These are phyloP conservation scores for Crithidia bombi DNA, from an alignment of 208 protist genomes.

Conservation along the genomic window DNA sequence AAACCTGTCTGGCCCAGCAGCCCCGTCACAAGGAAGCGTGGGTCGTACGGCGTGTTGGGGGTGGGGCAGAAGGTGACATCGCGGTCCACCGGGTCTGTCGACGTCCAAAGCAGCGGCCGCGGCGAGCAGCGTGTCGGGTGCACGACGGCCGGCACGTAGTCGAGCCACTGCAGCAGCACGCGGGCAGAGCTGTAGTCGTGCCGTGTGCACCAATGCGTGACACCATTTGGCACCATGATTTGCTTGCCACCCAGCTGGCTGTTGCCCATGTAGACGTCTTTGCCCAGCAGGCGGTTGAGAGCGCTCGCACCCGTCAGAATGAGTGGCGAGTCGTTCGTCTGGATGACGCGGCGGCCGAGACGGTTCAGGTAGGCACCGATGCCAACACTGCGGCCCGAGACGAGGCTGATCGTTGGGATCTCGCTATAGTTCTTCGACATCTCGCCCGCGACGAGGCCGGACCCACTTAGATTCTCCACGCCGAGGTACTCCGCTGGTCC, in stretches of 20 bases:
- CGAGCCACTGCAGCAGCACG: slow-evolving; percentile 87
- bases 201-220: slow-evolving; percentile 90
- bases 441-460: slow-evolving; percentile 96
- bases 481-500: slow-evolving; percentile 92
- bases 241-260: slow-evolving; percentile 96
- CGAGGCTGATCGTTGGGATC: slow-evolving; percentile 97
- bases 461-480: slow-evolving; percentile 98
- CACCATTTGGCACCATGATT: slow-evolving; percentile 98
- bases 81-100: slow-evolving; percentile 72
- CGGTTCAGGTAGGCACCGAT: slow-evolving; percentile 99
- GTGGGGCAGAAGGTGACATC: slow-evolving; percentile 80
- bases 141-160: slow-evolving; percentile 84
- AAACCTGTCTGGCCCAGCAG: slow-evolving; percentile 56
- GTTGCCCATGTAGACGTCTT: slow-evolving; percentile 97
- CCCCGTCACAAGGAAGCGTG: slow-evolving; percentile 79
- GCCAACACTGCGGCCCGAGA: slow-evolving; percentile 97
- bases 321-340: slow-evolving; percentile 92
- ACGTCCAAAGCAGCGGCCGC: slow-evolving; percentile 39
- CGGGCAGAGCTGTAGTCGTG: slow-evolving; percentile 86
- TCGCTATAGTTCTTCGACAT: slow-evolving; percentile 97
- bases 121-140: slow-evolving; percentile 51
- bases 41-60: slow-evolving; percentile 80
- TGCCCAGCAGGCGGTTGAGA: slow-evolving; percentile 94
- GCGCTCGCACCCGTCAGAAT: slow-evolving; percentile 96
- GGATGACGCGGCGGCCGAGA: slow-evolving; percentile 96